Evolutionary conservation across 2,329 filamentous ascomycete species (phyloP), one percentile per base, ranked within the genome.

Genomic region (Verticillium nubilum): DNA sequence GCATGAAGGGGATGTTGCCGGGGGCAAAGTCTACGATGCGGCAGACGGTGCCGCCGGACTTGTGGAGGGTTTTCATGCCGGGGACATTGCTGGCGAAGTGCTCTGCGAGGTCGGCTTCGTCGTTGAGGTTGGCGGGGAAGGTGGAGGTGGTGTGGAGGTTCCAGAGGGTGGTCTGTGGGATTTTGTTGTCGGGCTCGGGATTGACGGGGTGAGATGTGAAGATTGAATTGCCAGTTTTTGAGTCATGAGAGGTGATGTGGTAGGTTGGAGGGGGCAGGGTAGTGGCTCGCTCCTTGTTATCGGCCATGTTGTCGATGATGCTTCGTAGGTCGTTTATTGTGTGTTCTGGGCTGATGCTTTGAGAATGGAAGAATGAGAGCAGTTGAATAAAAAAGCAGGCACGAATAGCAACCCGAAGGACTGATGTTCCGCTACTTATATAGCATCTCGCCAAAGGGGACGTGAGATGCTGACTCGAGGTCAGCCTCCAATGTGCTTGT

Each of bases 1-100:
- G 79, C 70, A 80, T 76, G 54, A 63, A 58, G 25, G 61, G 59
- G n/a, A 53, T 59, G 28, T 56, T 59, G 7, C 56, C 15, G 23
- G 64, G 64, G 5, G 60, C 56, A 27, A 65, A 64, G 54, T 66
- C 63, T 17, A 62, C 58, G 13, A 61, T 55, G 33, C 64, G 59
- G 3, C 66, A 67, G 0, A 59, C 37, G 7, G 58, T 60, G 23
- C 61, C 61, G 15, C 60, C 61, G 53, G 55, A 55, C 23, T 59
- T 52, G 61, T 62, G 60, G 13, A 63, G 60, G 2, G 52, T 52
- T 19, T 60, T 58, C 61, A 62, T 63, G 33, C 60, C 60, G 10
- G 42, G 42, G 42, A 50, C 42, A 55, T 63, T 58, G 52, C 29
- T 35, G 23, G 53, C 58, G 60, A 60, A 63, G 53, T 47, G 57